phyloP scores from a whole-genome alignment of 352 stramenopile species.

The Proteromonas lacertae region DNA sequence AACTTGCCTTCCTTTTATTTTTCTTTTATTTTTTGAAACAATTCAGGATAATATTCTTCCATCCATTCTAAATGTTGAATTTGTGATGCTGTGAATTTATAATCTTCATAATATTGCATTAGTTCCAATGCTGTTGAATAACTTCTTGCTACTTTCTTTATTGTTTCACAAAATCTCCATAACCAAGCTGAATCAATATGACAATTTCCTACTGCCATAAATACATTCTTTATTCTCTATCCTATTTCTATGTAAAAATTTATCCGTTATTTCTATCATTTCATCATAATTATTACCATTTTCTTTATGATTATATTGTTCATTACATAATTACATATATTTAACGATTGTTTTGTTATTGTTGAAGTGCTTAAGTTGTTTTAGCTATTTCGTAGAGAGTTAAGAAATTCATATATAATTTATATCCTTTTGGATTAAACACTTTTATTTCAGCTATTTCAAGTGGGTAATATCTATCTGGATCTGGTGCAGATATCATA shows the following conservation, averaged over 20 bases:
- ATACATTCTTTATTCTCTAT: not conserved
- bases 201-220: not conserved
- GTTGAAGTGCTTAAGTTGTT: not conserved
- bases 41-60: not conserved
- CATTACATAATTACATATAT: not conserved
- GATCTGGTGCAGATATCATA: slow-evolving; percentile 1
- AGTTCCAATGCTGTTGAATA: not conserved
- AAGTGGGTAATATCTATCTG: not conserved
- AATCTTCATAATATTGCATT: not conserved
- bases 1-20: not conserved
- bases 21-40: not conserved
- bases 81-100: slow-evolving; percentile 1
- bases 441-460: not conserved
- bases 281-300: not conserved
- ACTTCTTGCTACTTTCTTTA: not conserved
- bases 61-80: not conserved
- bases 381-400: not conserved
- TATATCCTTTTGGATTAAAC: not conserved
- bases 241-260: not conserved
- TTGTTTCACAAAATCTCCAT: not conserved
- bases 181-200: slow-evolving; percentile 4
- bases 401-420: not conserved
- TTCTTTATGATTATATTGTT: not conserved
- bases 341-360: not conserved
- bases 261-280: not conserved